phyloP scores from a whole-genome alignment of 495 filamentous ascomycete genomes.

The Penicillium cataractarum region DNA sequence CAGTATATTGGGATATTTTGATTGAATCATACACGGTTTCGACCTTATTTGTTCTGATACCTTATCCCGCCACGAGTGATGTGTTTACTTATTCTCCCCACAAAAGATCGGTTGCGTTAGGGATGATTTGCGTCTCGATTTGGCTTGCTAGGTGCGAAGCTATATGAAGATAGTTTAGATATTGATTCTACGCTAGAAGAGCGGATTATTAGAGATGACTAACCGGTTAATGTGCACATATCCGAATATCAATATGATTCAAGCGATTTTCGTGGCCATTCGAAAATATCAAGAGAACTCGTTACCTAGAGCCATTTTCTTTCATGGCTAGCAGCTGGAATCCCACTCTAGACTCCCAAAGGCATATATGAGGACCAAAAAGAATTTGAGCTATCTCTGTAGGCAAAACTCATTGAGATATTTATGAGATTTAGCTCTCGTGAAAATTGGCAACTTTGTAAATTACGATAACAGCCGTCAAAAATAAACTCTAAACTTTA shows the following conservation, averaged over 20 bases:
- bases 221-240: background rate
- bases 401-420: no score
- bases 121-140: background rate
- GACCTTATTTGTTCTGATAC: conserved; percentile 5
- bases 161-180: background rate
- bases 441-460: background rate
- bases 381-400: no score
- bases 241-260: background rate
- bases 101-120: conserved; percentile 10
- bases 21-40: conserved; percentile 21
- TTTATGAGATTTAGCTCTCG: no score
- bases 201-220: background rate
- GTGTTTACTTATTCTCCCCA: conserved; percentile 15
- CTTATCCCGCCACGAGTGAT: background rate
- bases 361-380: no score
- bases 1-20: conserved; percentile 18
- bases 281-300: no score
- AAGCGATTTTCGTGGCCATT: no score
- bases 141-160: background rate
- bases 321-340: no score
- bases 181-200: background rate
- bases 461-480: background rate
- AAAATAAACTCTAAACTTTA: background rate
- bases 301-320: no score
- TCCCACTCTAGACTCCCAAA: no score